Percentiles rank a stretch among this genome's conserved stretches.
Evolutionary conservation across 225 moss, liverwort and hornwort species (phyloP).

Genomic region (Pseudoscleropodium purum): DNA sequence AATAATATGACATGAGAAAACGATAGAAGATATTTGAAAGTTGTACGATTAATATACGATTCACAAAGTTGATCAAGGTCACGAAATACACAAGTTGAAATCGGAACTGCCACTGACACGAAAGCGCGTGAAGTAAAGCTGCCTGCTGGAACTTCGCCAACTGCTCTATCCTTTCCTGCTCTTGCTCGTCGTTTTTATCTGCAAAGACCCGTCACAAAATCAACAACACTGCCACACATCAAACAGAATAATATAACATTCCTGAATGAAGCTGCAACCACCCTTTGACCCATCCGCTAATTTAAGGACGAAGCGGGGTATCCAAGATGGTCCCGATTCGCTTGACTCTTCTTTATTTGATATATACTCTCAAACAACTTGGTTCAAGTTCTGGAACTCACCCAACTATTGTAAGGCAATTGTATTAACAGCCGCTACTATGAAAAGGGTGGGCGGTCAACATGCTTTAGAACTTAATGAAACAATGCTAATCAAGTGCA

Average conservation of each 20-base stretch:
- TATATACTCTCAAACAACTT: background rate
- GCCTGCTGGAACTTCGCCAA: constrained; percentile 82
- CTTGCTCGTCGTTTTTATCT: constrained; percentile 45
- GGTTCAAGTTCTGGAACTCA: background rate
- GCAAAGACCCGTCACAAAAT: background rate
- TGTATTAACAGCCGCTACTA: background rate
- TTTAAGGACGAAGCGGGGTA: background rate
- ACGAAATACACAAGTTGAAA: background rate
- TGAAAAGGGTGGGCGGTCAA: background rate
- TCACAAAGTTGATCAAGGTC: background rate
- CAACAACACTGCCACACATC: background rate
- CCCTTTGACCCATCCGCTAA: background rate
- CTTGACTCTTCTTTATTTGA: background rate
- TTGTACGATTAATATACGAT: background rate
- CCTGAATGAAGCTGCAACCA: background rate
- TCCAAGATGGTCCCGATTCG: background rate
- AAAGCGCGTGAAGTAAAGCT: constrained; percentile 84
- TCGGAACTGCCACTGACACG: constrained; percentile 46
- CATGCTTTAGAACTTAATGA: too few relatives aligned
- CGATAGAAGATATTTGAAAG: background rate
- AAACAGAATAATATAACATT: background rate
- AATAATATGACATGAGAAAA: background rate
- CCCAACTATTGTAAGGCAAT: background rate
- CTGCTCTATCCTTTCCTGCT: constrained; percentile 68
- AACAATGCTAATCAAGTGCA: background rate